A percentile compares a stretch with the other conserved stretches of the same genome.
Conservation (phyloP, 2,329 filamentous ascomycete species). For the Exserohilum rostratum region DNA sequence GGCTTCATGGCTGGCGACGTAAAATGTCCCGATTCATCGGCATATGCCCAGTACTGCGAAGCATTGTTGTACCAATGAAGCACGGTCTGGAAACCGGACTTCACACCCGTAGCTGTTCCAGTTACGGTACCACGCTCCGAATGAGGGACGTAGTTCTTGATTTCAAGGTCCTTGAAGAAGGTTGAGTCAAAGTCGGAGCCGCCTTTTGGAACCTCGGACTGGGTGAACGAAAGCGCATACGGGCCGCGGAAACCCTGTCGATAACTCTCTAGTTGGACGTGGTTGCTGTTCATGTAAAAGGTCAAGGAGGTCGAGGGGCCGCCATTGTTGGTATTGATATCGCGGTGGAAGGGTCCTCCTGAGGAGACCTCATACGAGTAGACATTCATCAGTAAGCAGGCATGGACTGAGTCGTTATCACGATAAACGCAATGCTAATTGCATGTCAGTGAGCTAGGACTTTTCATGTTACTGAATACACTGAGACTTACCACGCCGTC, state of each 20-base stretch:
- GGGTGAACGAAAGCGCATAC: conserved; percentile 66
- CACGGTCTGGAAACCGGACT: conserved; percentile 59
- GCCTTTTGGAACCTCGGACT: conserved; percentile 59
- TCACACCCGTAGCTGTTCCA: conserved; percentile 65
- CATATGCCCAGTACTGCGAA: conserved; percentile 70
- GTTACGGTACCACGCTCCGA: conserved; percentile 64
- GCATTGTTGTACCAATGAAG: conserved; percentile 69
- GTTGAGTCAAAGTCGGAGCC: conserved; percentile 56
- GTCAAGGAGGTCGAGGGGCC: conserved; percentile 64
- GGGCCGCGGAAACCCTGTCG: conserved; percentile 70
- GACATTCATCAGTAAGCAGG: conserved; percentile 65
- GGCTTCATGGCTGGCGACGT: conserved; percentile 71
- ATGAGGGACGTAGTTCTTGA: conserved; percentile 64
- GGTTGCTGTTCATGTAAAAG: conserved; percentile 72
- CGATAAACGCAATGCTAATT: conserved; percentile 64
- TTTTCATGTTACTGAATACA: background rate
- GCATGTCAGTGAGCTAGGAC: background rate
- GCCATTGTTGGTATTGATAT: conserved; percentile 70
- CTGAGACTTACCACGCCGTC: conserved; percentile 46
- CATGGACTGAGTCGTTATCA: conserved; percentile 56
- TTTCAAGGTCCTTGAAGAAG: conserved; percentile 64
- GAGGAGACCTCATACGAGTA: conserved; percentile 66
- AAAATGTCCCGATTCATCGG: conserved; percentile 61
- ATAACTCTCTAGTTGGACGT: conserved; percentile 63
- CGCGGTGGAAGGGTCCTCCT: conserved; percentile 67